Base-by-base conservation (phyloP, 2,329 filamentous ascomycete genomes). In the Colletotrichum tabaci region DNA sequence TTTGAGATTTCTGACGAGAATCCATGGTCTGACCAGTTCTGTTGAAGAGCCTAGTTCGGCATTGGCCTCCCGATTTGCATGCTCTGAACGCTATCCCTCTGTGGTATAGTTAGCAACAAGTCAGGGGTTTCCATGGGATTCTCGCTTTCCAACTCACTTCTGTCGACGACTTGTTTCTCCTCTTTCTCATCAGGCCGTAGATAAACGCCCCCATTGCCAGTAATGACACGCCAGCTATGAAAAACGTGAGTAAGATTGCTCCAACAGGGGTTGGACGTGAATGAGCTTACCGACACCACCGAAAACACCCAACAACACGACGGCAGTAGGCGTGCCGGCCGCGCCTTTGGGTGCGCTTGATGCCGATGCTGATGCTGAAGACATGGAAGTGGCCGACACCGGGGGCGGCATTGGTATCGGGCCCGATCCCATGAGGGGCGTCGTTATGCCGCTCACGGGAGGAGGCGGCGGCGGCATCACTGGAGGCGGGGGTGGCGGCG, bases 41-140 rank as follows among this genome's bases (percentile, higher is more conserved):
- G 38, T 60, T 12, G 8, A 30, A 62, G n/a, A 15, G 42, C n/a
- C 46, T 63, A 72, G 46, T 44, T 64, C 18, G 65, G 69, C 60
- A 72, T 64, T 3, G 69, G 69, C 23, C 69, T 68, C 23, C 69
- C 69, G 23, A 72, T 72, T 6, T 72, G 69, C 60, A 72, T 46
- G 18, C 44, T 72, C 46, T 58, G 50, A 7, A 72, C 58, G 3
- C 65, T 72, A 1, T 26, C 58, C 35, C 58, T 60, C 69, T 72
- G 10, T 2, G 0, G 4, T 4, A 2, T 15, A 1, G 44, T 71
- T 21, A 67, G 56, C 21, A 18, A 7, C 30, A 16, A 12, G 12
- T 23, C 10, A 16, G 4, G 21, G 4, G 6, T 66, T 44, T 53
- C 8, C 30, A 35, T 35, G 30, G 30, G 30, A 35, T 35, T 9